Evolutionary conservation across 345 rosid genomes (phyloP).

Genomic region (Adansonia digitata): DNA sequence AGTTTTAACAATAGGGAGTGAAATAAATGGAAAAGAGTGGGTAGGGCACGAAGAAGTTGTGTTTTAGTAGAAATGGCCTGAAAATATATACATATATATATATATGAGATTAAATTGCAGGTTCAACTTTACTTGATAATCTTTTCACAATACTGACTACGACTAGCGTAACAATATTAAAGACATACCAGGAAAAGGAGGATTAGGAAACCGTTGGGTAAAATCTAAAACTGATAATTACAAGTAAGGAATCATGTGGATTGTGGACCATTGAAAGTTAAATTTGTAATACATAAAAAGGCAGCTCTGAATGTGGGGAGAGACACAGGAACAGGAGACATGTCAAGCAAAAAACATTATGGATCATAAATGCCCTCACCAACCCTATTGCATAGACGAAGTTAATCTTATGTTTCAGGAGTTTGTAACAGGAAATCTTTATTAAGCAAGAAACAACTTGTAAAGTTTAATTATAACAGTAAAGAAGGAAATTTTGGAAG

Average conservation of each 20-base stretch:
- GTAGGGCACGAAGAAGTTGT: conserved; percentile 9
- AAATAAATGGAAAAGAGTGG: conserved; percentile 13
- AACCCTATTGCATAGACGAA: conserved; percentile 17
- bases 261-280: too few species aligned
- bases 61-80: not conserved
- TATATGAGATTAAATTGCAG: not conserved
- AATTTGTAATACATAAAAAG: too few species aligned
- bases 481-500: not conserved
- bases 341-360: not conserved
- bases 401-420: not conserved
- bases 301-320: too few species aligned
- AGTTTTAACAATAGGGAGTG: not conserved
- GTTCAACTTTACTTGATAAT: not conserved
- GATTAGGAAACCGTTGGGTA: too few species aligned
- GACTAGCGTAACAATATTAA: not conserved
- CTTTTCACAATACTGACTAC: too few species aligned
- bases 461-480: not conserved
- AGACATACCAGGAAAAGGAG: not conserved
- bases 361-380: conserved; percentile 24
- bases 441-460: not conserved
- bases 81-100: too few species aligned
- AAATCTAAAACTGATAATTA: not conserved
- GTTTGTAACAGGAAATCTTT: not conserved
- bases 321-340: too few species aligned
- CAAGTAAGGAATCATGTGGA: too few species aligned